Evolutionary conservation across 2,329 filamentous ascomycete genomes (phyloP).

Genomic region (Colletotrichum destructivum): DNA sequence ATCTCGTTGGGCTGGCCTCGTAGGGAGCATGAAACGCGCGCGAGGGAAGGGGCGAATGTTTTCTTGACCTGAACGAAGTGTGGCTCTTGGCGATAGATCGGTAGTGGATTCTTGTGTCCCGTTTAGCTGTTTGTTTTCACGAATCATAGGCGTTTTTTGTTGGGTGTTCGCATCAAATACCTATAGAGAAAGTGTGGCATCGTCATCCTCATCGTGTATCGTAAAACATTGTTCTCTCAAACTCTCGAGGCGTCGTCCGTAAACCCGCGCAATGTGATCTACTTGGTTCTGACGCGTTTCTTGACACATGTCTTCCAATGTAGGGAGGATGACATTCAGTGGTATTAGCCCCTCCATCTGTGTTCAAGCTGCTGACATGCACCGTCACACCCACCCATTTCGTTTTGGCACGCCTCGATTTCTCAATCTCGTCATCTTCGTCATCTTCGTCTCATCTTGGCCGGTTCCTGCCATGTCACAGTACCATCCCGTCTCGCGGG

Average conservation of each 20-base stretch:
- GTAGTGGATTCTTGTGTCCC: slow-evolving; percentile 17
- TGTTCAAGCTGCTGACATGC: too few relatives aligned
- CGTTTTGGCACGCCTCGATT: too few relatives aligned
- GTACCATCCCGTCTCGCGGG: not conserved
- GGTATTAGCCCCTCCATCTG: too few relatives aligned
- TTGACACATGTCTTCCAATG: too few relatives aligned
- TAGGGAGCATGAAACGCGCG: slow-evolving; percentile 6
- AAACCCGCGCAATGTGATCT: not conserved
- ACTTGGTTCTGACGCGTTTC: too few relatives aligned
- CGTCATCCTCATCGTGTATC: not conserved
- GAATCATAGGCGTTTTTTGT: slow-evolving; percentile 34
- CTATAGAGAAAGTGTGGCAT: slow-evolving; percentile 22
- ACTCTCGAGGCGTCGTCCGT: not conserved
- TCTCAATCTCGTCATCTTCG: too few relatives aligned
- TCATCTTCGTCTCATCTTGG: too few relatives aligned
- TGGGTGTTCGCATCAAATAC: slow-evolving; percentile 31
- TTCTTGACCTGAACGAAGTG: not conserved
- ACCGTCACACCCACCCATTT: too few relatives aligned
- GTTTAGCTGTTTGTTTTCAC: slow-evolving; percentile 26
- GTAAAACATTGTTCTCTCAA: slow-evolving; percentile 7
- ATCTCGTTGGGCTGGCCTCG: slow-evolving; percentile 13
- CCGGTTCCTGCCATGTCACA: not conserved
- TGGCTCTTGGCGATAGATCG: slow-evolving; percentile 16
- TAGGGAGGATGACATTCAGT: too few relatives aligned
- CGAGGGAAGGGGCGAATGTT: not conserved